Evolutionary conservation across 192 early-diverging fungal genomes (phyloP).

Genomic region (Coemansia umbellata): DNA sequence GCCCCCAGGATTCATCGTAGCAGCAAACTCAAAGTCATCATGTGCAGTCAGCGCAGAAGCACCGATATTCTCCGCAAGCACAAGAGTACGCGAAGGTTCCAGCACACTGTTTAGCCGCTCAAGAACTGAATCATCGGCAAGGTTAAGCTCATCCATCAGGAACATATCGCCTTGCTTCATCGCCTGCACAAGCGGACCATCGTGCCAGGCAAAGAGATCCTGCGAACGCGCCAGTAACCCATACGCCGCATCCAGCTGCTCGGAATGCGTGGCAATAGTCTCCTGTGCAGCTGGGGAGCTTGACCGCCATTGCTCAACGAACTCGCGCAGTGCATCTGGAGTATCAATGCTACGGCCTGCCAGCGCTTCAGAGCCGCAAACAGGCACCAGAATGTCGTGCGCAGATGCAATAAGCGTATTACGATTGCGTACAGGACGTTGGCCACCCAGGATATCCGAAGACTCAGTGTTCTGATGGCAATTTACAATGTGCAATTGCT

Average conservation of each 20-base stretch:
- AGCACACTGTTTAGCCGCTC: slow-evolving; percentile 94
- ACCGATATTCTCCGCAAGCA: slow-evolving; percentile 88
- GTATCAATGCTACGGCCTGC: slow-evolving; percentile 8
- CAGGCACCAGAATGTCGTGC: slow-evolving; percentile 35
- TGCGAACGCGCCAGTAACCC: slow-evolving; percentile 37
- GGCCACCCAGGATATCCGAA: slow-evolving; percentile 88
- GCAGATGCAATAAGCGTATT: slow-evolving; percentile 53
- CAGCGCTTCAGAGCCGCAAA: not conserved
- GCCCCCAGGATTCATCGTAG: slow-evolving; percentile 99
- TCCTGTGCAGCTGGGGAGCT: slow-evolving; percentile 7
- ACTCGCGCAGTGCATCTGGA: slow-evolving; percentile 9
- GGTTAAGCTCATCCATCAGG: slow-evolving; percentile 95
- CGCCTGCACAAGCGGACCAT: slow-evolving; percentile 90
- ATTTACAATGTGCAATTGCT: slow-evolving; percentile 83
- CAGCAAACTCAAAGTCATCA: slow-evolving; percentile 83
- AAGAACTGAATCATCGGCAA: slow-evolving; percentile 97
- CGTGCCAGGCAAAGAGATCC: slow-evolving; percentile 92
- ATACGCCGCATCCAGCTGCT: slow-evolving; percentile 11
- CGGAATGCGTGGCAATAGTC: slow-evolving; percentile 1
- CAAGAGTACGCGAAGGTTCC: slow-evolving; percentile 78
- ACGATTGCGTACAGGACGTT: slow-evolving; percentile 84
- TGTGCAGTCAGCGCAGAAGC: slow-evolving; percentile 57
- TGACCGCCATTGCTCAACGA: slow-evolving; percentile 9
- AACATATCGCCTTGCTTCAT: slow-evolving; percentile 85
- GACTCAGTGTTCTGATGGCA: slow-evolving; percentile 97